Conservation (phyloP, 1,139 yeast genomes). For the Pneumocystis oryctolagi region DNA sequence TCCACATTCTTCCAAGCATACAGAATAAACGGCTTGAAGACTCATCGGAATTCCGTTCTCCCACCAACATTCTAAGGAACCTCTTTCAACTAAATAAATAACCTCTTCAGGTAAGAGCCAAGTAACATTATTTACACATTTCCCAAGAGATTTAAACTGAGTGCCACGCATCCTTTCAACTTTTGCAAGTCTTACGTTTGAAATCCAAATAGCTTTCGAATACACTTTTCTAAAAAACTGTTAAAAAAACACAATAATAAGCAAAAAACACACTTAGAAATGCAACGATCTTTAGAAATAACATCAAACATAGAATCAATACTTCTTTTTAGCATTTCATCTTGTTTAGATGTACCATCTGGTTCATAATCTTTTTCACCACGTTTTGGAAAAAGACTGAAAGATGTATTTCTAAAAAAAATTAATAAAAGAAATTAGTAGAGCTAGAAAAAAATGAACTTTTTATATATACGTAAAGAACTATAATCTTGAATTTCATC, state of each 20-base stretch:
- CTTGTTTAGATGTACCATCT: slow-evolving; percentile 56
- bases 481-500: background rate
- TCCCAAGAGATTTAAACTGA: slow-evolving; percentile 61
- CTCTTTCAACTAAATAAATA: slow-evolving; percentile 68
- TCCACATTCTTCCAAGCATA: slow-evolving; percentile 31
- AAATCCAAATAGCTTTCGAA: slow-evolving; percentile 33
- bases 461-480: background rate
- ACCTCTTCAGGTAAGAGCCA: slow-evolving; percentile 54
- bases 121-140: slow-evolving; percentile 28
- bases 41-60: slow-evolving; percentile 35
- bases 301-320: slow-evolving; percentile 63
- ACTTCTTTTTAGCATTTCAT: slow-evolving; percentile 36
- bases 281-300: slow-evolving; percentile 43
- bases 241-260: slow-evolving; percentile 10
- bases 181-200: slow-evolving; percentile 29
- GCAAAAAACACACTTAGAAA: slow-evolving; percentile 29
- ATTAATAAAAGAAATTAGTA: background rate
- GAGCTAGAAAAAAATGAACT: background rate
- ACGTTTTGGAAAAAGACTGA: slow-evolving; percentile 45
- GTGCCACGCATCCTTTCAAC: slow-evolving; percentile 55
- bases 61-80: slow-evolving; percentile 48
- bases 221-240: slow-evolving; percentile 19
- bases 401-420: background rate
- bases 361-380: slow-evolving; percentile 87
- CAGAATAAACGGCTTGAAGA: slow-evolving; percentile 50